Evolutionary conservation across 2,329 filamentous ascomycete genomes (phyloP), one percentile per base, ranked within the genome.

Genomic region (Tricladium varicosporioides): DNA sequence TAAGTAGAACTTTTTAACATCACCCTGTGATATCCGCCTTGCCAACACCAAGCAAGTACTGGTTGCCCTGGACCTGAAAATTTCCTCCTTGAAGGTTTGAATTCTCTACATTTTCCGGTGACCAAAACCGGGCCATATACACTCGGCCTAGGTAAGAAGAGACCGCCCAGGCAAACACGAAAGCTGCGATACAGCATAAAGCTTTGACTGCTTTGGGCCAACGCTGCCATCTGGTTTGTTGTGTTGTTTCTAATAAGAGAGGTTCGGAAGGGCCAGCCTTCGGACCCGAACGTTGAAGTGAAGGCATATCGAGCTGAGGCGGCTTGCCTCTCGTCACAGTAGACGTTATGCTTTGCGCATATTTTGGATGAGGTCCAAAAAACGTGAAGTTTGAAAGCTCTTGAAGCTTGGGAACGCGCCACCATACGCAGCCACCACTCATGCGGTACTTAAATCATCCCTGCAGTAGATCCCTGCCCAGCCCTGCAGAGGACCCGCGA

Each of bases 1-100:
- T n/a, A n/a, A n/a, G n/a, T n/a, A n/a, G n/a, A n/a, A n/a, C n/a
- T n/a, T n/a, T n/a, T 15, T 59, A 18, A 59, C 63, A 22, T 40
- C 77, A 85, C 80, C 87, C 87, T 49, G 87, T 90, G 63, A 90
- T 87, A 70, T 90, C 87, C 10, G 83, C 86, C 70, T 87, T 89
- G 22, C 86, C 87, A 18, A 87, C 84, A 18, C 87, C 87, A 16
- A 90, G 72, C 7, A 89, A 70, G 66, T 88, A 89, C 60, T 76
- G 54, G 50, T 60, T 68, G 16, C 62, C 61, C 14, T 56, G 60
- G 22, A 27, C 22, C 22, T 27, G 22, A 7, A 27, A 27, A 27
- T 7, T 27, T 27, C 22, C 22, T 27, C 22, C 22, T 27, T 27
- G 22, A 27, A 27, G 4, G 22, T 27, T 27, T 7, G 22, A 27